phyloP scores from a whole-genome alignment of 768 basidiomycete genomes.

The Leccinellum albellum region DNA sequence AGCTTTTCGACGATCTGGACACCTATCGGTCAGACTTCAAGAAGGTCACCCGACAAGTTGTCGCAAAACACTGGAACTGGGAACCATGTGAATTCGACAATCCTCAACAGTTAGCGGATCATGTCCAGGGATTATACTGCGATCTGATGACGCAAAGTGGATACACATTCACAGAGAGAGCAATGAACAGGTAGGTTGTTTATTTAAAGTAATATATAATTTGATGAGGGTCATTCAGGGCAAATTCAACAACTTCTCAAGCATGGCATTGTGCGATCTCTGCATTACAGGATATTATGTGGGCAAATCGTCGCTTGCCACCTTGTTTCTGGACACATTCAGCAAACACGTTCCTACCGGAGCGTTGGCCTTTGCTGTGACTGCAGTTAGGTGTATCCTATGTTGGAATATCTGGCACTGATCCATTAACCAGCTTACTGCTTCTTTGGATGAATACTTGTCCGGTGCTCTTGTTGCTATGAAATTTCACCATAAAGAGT shows the following conservation, averaged over 20 bases:
- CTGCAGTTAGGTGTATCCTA: neutral
- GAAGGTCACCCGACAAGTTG: neutral
- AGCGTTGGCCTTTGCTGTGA: neutral
- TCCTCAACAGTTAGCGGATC: neutral
- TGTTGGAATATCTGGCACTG: neutral
- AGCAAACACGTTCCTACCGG: neutral
- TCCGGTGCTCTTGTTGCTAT: neutral
- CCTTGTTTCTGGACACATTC: neutral
- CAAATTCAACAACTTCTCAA: neutral
- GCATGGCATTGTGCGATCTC: neutral
- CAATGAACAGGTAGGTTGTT: neutral
- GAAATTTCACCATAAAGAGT: neutral
- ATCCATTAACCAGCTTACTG: neutral
- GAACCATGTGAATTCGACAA: neutral
- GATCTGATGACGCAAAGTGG: neutral
- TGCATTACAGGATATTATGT: neutral
- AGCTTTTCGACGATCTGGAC: neutral
- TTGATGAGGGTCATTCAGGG: neutral
- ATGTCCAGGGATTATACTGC: neutral
- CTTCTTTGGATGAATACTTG: neutral
- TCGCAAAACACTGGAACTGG: neutral
- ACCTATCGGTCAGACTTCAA: neutral
- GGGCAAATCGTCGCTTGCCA: neutral
- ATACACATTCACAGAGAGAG: neutral
- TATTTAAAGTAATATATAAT: neutral